Percentiles rank a stretch among this genome's conserved stretches.
phyloP scores from a whole-genome alignment of 78 protist genomes.

The Diacronema lutheri region DNA sequence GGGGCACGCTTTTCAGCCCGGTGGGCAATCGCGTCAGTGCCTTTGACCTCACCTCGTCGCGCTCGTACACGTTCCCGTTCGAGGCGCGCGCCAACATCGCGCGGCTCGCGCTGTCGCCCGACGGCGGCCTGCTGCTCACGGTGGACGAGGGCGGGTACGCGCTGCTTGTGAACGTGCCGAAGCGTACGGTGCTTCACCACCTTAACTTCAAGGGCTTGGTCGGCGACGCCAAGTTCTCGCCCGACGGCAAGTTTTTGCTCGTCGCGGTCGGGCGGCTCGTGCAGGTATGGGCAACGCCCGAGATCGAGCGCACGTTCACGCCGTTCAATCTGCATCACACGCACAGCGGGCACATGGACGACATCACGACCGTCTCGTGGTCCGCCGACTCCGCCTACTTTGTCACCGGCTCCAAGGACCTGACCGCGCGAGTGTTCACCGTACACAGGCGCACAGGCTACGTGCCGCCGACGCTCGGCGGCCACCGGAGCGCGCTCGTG shows the following conservation, averaged over 20 bases:
- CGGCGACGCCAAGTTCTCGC: constrained; percentile 41
- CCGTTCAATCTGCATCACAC: constrained; percentile 11
- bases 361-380: constrained; percentile 23
- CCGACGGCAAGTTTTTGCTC: constrained; percentile 49
- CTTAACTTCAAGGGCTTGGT: constrained; percentile 51
- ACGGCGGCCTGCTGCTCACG: constrained; percentile 61
- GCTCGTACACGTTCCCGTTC: constrained; percentile 64
- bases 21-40: constrained; percentile 88
- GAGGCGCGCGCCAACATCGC: constrained; percentile 60
- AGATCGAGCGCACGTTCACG: constrained; percentile 11
- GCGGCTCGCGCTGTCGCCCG: constrained; percentile 78
- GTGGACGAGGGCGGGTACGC: constrained; percentile 63
- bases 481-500: neutral
- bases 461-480: neutral
- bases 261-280: constrained; percentile 28
- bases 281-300: constrained; percentile 34
- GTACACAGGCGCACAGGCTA: neutral
- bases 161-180: constrained; percentile 24
- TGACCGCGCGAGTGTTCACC: too few species aligned
- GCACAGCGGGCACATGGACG: constrained; percentile 34
- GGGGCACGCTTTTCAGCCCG: constrained; percentile 75
- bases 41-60: constrained; percentile 74
- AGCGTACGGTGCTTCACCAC: constrained; percentile 40
- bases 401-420: neutral
- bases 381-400: constrained; percentile 26